Evolutionary conservation across 2,329 filamentous ascomycete genomes (phyloP), one percentile per base, ranked within the genome.

Genomic region (Neurospora sp.): DNA sequence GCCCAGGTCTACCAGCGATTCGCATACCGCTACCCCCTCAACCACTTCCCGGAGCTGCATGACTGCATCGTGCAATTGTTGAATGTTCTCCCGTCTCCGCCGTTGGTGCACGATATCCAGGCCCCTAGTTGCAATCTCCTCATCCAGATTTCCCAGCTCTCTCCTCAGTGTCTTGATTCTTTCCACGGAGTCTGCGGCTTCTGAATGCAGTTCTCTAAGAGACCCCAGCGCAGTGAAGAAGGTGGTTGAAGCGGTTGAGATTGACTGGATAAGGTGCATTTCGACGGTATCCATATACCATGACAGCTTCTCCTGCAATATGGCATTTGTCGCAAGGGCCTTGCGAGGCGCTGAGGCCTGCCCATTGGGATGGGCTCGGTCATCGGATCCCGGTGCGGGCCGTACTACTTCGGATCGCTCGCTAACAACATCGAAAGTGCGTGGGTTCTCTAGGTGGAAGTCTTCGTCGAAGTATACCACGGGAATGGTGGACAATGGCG

Each of bases 271-370:
- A 8, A 99, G 84, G 78, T 99, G 96, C 69, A 99, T 93, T 78
- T 99, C 96, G 28, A 99, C 93, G 0, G 96, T 99, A 78, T 99
- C 96, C 93, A 99, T 97, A 79, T 99, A 99, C 96, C 96, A 99
- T 0, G 96, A 98, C 12, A 99, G 84, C 80, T 99, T 99, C 80
- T 99, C 96, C 78, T 99, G 96, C 41, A 99, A 80, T 70, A 99
- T 99, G 0, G 96, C 96, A 80, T 99, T 99, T 0, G 94, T 97
- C 8, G 95, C 95, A 37, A 99, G 83, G 1, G 92, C 92, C 78
- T 97, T 98, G 71, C 95, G 88, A 8, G 91, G 89, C 11, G 86
- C 85, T 28, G 85, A 81, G 0, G 85, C 81, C 67, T 82, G 83
- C 5, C 88, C 89, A 78, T 89, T 92, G 3, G 83, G 79, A 4